These are phyloP conservation scores for Ophiostoma novo-ulmi DNA, from an alignment of 2,329 filamentous ascomycete genomes.

Conservation along the genomic window DNA sequence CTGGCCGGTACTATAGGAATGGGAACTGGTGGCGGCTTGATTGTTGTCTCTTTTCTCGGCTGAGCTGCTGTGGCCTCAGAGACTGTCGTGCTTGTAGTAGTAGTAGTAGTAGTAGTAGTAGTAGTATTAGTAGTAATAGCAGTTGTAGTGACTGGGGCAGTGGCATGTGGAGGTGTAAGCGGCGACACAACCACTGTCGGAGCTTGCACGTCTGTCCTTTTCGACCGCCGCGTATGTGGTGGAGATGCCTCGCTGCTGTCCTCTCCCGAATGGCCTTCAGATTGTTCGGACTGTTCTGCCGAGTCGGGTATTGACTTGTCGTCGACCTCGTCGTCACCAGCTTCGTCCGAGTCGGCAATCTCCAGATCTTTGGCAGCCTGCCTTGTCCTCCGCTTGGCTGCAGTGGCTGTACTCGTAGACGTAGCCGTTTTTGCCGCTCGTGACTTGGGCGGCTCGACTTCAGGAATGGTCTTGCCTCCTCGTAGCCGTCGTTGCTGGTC, in stretches of 20 bases:
- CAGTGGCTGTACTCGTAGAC: no score
- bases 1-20: background rate
- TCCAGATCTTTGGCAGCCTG: conserved; percentile 10
- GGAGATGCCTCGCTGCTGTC: conserved; percentile 3
- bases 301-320: conserved; percentile 11
- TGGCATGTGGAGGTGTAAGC: background rate
- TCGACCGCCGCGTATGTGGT: background rate
- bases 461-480: conserved; percentile 8
- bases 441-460: background rate
- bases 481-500: conserved; percentile 14
- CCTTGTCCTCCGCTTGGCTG: conserved; percentile 8
- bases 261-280: conserved; percentile 7
- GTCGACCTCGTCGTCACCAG: background rate
- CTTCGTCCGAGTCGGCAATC: conserved; percentile 22
- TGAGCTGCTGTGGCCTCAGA: background rate
- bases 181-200: background rate
- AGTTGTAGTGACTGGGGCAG: background rate
- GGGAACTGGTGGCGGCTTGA: conserved; percentile 12
- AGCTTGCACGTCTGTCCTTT: background rate
- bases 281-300: background rate
- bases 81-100: background rate
- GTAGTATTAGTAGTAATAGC: background rate
- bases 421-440: background rate
- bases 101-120: background rate
- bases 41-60: conserved; percentile 18